Conservation (phyloP, 495 filamentous ascomycete species). For the Wilcoxina mikolae region DNA sequence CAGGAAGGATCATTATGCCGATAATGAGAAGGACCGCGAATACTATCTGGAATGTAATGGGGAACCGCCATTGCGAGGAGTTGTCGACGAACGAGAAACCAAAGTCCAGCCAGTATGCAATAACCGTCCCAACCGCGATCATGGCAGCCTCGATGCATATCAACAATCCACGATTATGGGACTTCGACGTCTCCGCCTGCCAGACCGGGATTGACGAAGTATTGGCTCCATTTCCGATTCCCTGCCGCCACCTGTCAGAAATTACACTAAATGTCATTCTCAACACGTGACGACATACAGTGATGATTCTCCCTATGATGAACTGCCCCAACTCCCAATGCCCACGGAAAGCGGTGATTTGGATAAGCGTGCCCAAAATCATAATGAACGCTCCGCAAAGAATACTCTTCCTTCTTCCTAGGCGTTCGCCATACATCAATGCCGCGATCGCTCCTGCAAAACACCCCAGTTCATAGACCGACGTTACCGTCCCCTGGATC, state of each 20-base stretch:
- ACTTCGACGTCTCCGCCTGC: slow-evolving; percentile 48
- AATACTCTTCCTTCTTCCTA: slow-evolving; percentile 45
- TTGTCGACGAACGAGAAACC: slow-evolving; percentile 34
- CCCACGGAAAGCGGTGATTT: slow-evolving; percentile 43
- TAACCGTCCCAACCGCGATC: slow-evolving; percentile 29
- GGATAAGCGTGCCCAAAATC: slow-evolving; percentile 47
- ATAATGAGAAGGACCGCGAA: slow-evolving; percentile 30
- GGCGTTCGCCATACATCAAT: slow-evolving; percentile 43
- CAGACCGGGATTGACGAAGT: slow-evolving; percentile 49
- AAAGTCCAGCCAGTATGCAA: slow-evolving; percentile 35
- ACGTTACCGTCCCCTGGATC: slow-evolving; percentile 44
- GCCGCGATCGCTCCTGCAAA: slow-evolving; percentile 47
- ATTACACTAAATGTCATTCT: neutral
- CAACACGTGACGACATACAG: slow-evolving; percentile 21
- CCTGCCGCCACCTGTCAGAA: slow-evolving; percentile 1
- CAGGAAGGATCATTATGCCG: slow-evolving; percentile 27
- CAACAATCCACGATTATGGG: slow-evolving; percentile 31
- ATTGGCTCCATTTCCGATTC: slow-evolving; percentile 54
- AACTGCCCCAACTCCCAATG: slow-evolving; percentile 38
- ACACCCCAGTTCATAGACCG: slow-evolving; percentile 51
- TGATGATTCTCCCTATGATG: slow-evolving; percentile 48
- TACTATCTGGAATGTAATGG: slow-evolving; percentile 35
- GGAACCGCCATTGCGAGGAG: slow-evolving; percentile 35
- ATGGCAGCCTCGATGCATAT: slow-evolving; percentile 30
- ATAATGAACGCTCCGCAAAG: slow-evolving; percentile 43